phyloP scores from a whole-genome alignment of 2,329 filamentous ascomycete species.

The Trichoderma sp. region DNA sequence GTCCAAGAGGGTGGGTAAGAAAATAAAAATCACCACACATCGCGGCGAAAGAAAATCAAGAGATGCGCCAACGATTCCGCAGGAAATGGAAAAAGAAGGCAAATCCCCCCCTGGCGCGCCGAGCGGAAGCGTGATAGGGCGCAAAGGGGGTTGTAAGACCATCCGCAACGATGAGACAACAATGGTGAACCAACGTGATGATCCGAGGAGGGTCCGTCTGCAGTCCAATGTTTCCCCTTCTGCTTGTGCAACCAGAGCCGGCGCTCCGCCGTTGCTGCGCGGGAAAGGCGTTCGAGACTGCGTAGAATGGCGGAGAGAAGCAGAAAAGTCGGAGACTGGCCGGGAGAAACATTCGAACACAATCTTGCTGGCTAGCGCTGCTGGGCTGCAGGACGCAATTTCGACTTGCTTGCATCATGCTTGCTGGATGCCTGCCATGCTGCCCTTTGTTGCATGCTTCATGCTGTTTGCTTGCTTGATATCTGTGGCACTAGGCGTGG shows the following conservation, averaged over 20 bases:
- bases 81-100: not conserved
- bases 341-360: not conserved
- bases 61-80: too few relatives aligned
- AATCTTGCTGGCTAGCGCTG: too few relatives aligned
- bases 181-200: not conserved
- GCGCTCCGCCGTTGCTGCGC: slow-evolving; percentile 7
- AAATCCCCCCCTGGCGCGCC: slow-evolving; percentile 2
- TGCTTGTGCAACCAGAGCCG: not conserved
- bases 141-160: slow-evolving; percentile 4
- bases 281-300: not conserved
- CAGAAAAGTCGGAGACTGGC: not conserved
- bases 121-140: not conserved
- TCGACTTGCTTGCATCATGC: too few relatives aligned
- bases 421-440: not conserved
- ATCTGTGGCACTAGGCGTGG: slow-evolving; percentile 9
- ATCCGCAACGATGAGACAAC: not conserved
- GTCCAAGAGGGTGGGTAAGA: slow-evolving; percentile 15
- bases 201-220: not conserved
- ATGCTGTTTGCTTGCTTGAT: too few relatives aligned
- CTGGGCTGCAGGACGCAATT: too few relatives aligned
- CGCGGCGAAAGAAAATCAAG: not conserved
- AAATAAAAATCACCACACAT: not conserved
- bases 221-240: not conserved
- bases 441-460: too few relatives aligned
- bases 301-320: not conserved